Percentiles rank a stretch among this genome's conserved stretches.
Evolutionary conservation across 768 basidiomycete species (phyloP).

Genomic region (Lentinus tigrinus): DNA sequence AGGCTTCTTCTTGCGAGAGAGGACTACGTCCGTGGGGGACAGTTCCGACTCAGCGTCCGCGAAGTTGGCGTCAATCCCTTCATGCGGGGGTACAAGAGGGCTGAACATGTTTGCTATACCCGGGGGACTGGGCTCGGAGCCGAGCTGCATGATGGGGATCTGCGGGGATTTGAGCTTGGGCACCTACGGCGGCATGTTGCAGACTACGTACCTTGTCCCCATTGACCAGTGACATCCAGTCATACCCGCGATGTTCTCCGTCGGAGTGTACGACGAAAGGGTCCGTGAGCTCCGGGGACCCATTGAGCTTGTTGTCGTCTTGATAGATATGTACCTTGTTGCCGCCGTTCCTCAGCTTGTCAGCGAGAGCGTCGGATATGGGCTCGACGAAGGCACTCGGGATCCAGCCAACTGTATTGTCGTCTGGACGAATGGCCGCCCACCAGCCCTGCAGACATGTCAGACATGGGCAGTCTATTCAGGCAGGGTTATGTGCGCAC

Average conservation of each 20-base stretch:
- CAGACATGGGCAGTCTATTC: background rate
- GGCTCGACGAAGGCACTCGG: slow-evolving; percentile 67
- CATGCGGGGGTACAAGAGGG: slow-evolving; percentile 18
- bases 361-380: slow-evolving; percentile 50
- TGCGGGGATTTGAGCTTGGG: background rate
- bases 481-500: slow-evolving; percentile 9
- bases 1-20: background rate
- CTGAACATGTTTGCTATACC: slow-evolving; percentile 6
- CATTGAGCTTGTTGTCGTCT: slow-evolving; percentile 1
- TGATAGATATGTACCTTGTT: slow-evolving; percentile 1
- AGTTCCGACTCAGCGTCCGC: slow-evolving; percentile 12
- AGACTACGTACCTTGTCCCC: slow-evolving; percentile 19
- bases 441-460: slow-evolving; percentile 58
- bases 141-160: slow-evolving; percentile 12
- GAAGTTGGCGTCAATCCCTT: slow-evolving; percentile 14
- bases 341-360: slow-evolving; percentile 35
- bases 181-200: too few relatives aligned
- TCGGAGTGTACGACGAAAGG: slow-evolving; percentile 4
- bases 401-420: slow-evolving; percentile 68
- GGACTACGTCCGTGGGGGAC: slow-evolving; percentile 9
- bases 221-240: slow-evolving; percentile 22
- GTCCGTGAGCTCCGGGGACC: slow-evolving; percentile 9
- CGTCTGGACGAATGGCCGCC: slow-evolving; percentile 64
- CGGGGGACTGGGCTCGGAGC: background rate
- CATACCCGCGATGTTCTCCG: slow-evolving; percentile 8